Base-by-base conservation (phyloP, 345 rosid species). In the Boechera retrofracta region DNA sequence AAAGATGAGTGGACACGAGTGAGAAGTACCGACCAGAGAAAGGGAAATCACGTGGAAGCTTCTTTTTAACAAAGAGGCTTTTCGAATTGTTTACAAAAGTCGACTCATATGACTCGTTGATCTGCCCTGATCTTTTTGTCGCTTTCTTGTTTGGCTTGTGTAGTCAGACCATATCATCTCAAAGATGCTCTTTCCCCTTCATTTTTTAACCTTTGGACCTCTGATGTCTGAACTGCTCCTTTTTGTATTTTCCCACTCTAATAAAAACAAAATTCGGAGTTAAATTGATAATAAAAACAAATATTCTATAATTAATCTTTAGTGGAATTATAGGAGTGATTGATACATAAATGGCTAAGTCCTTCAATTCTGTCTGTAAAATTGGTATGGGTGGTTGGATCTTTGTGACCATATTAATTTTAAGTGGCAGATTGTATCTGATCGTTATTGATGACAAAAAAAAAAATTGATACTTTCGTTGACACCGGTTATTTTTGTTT, bases 31-130 rank as follows among this genome's bases (percentile, higher is more conserved):
- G 80, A 77, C 76, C 76, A 77, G 52, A 54, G 66, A 45, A 54
- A 12, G 12, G 3, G 60, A 29, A 54, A 70, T 77, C 76, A 77
- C 71, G 72, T 77, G 76, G 72, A 77, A 71, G 59, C 80, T 71
- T 77, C 72, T 64, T 64, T 71, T 45, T 10, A 41, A 36, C 24
- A 63, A 63, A 54, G 58, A 69, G 33, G 9, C 70, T 42, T 69
- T 67, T 26, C 18, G 49, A 70, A 24, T 62, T 70, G 42, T 18
- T 63, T 54, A 62, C 59, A 69, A 70, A 48, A 48, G 71, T 63
- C 56, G 74, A 76, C 54, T 68, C 67, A 58, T 38, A 38, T 18
- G 49, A 62, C 36, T 63, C 21, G 36, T 29, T 44, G 57, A 62
- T 76, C 64, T 69, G 64, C 49, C 6, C 21, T 39, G 11, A 24